A percentile compares a stretch with the other conserved stretches of the same genome.
phyloP scores from a whole-genome alignment of 192 early-diverging fungal genomes.

The Podila horticola region DNA sequence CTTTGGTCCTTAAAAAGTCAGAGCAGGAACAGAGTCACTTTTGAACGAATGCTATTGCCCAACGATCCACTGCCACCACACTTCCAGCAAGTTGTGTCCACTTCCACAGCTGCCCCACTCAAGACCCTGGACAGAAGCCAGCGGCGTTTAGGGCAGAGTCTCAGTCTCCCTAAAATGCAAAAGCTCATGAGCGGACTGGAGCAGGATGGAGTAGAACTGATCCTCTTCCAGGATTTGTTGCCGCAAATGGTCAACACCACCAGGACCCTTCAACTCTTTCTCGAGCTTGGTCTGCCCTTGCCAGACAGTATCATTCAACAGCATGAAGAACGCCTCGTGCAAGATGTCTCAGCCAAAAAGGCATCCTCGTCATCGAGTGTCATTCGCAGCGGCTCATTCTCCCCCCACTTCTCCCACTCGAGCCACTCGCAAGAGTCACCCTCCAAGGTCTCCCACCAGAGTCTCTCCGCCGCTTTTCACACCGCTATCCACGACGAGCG shows the following conservation, averaged over 20 bases:
- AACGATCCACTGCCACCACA: neutral
- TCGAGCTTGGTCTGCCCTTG: conserved; percentile 11
- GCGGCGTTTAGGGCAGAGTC: neutral
- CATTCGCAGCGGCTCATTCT: conserved; percentile 9
- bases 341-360: neutral
- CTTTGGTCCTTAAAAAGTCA: conserved; percentile 12
- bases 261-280: conserved; percentile 5
- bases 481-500: conserved; percentile 10
- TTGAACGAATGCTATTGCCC: conserved; percentile 4
- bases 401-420: neutral
- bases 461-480: conserved; percentile 9
- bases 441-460: too few species aligned
- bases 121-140: neutral
- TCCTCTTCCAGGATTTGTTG: conserved; percentile 17
- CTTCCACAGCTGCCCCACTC: too few species aligned
- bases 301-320: conserved; percentile 7
- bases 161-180: neutral
- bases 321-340: neutral
- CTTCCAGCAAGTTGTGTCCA: too few species aligned
- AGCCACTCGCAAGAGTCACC: too few species aligned
- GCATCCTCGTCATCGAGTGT: neutral
- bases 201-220: conserved; percentile 13
- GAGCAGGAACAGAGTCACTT: conserved; percentile 23
- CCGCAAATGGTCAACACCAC: conserved; percentile 24
- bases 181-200: conserved; percentile 2